Conservation (phyloP, 768 basidiomycete species). For the Gelatoporia subvermispora region DNA sequence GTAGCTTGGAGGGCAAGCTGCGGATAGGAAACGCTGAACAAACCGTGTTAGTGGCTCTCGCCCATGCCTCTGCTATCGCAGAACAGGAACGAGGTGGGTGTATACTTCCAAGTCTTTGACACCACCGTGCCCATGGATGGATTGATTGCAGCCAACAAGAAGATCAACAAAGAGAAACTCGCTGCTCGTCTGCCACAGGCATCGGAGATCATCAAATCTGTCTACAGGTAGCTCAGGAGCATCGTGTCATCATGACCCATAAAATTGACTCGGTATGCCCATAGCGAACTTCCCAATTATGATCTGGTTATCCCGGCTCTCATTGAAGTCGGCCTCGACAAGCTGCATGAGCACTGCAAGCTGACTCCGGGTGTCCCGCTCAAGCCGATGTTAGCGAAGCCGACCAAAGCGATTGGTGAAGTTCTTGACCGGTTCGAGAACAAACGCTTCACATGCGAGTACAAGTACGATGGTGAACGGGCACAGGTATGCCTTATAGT, state of each 20-base stretch:
- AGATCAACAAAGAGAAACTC: conserved; percentile 71
- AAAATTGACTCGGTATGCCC: background rate
- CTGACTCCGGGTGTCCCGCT: conserved; percentile 94
- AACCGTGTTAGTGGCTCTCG: conserved; percentile 90
- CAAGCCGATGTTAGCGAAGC: conserved; percentile 99
- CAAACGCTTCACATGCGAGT: conserved; percentile 96
- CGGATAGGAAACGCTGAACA: conserved; percentile 96
- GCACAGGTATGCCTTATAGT: conserved; percentile 59
- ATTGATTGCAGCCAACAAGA: conserved; percentile 54
- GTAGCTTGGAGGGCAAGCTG: conserved; percentile 93
- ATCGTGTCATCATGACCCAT: background rate
- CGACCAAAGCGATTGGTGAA: conserved; percentile 97
- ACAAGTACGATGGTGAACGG: conserved; percentile 98
- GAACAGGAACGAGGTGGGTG: conserved; percentile 59
- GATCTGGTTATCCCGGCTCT: conserved; percentile 90
- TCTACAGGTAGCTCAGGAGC: conserved; percentile 71
- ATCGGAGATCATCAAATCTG: conserved; percentile 73
- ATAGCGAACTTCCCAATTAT: conserved; percentile 88
- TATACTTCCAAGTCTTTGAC: background rate
- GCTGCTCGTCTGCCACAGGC: conserved; percentile 71
- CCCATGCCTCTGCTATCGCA: conserved; percentile 83
- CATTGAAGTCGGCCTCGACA: conserved; percentile 68
- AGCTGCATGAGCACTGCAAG: conserved; percentile 72
- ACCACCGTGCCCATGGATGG: background rate
- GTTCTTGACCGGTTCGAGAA: conserved; percentile 95